Percentiles rank a stretch among this genome's conserved stretches.
Evolutionary conservation across 306 rosid species (phyloP).

Genomic region (Oxytropis ochrocephala): DNA sequence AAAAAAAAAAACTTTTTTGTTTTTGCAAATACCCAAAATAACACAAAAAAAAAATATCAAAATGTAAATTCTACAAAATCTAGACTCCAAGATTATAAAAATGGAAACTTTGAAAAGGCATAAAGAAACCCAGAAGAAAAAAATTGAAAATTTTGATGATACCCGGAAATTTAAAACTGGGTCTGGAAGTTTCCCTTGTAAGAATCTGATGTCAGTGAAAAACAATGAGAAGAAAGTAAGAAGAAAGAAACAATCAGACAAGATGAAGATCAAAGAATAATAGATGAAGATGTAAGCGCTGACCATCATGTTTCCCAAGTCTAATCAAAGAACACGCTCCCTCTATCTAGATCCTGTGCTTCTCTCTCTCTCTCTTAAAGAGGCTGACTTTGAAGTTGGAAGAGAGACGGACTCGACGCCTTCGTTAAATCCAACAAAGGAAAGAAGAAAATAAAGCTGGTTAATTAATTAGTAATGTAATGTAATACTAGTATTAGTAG

Average conservation of each 20-base stretch:
- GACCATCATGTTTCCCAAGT: slow-evolving; percentile 30
- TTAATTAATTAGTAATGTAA: not conserved
- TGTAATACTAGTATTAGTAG: not conserved
- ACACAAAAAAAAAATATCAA: not conserved
- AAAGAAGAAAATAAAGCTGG: not conserved
- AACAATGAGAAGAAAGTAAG: not conserved
- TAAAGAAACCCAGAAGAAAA: slow-evolving; percentile 10
- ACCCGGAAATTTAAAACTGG: not conserved
- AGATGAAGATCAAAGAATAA: not conserved
- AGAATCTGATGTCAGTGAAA: not conserved
- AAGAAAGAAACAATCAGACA: not conserved
- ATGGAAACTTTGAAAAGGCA: not conserved
- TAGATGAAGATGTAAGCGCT: slow-evolving; percentile 31
- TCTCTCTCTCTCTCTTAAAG: not conserved
- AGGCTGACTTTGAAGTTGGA: slow-evolving; percentile 25
- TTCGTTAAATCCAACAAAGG: slow-evolving; percentile 46
- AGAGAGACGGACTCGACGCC: slow-evolving; percentile 40
- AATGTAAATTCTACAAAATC: slow-evolving; percentile 1
- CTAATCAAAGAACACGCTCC: slow-evolving; percentile 4
- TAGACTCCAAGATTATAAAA: slow-evolving; percentile 6
- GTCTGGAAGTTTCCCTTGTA: slow-evolving; percentile 19
- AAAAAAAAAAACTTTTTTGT: not conserved
- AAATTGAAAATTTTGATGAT: not conserved
- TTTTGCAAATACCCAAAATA: not conserved
- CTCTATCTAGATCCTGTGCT: slow-evolving; percentile 18